These are phyloP conservation scores for Fusarium coicis DNA, from an alignment of 2,329 filamentous ascomycete species.

Conservation along the genomic window DNA sequence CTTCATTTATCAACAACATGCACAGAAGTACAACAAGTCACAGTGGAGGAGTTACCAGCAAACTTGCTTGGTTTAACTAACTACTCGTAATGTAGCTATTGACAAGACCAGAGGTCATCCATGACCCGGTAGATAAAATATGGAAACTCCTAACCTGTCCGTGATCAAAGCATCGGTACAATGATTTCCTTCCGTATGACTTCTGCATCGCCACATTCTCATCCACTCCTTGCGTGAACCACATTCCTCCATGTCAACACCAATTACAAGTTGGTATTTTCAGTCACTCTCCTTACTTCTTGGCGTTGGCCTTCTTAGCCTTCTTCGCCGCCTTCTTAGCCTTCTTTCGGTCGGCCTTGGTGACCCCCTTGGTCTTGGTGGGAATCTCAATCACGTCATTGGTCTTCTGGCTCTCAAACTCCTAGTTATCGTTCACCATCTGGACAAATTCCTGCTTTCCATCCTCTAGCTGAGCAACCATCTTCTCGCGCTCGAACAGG, in stretches of 20 bases:
- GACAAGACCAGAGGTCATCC: too few species aligned
- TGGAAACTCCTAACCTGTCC: neutral
- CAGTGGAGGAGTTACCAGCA: neutral
- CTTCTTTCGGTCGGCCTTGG: neutral
- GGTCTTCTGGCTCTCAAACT: neutral
- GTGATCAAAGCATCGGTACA: neutral
- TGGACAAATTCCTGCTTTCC: neutral
- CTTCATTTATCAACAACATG: neutral
- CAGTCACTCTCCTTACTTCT: neutral
- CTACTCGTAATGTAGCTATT: neutral
- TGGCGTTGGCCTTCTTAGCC: neutral
- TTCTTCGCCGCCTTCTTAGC: neutral
- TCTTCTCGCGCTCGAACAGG: neutral
- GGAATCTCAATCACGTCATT: neutral
- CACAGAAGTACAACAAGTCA: neutral
- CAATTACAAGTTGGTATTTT: accelerated
- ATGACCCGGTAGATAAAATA: neutral
- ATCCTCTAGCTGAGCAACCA: neutral
- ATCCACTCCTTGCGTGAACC: too few species aligned
- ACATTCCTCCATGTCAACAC: accelerated
- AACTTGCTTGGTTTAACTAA: neutral
- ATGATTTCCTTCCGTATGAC: neutral
- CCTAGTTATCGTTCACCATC: neutral
- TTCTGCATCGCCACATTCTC: neutral
- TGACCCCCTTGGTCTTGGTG: accelerated